Conservation (phyloP, 164 flowering plant genomes). For the Kingdonia uniflora region DNA sequence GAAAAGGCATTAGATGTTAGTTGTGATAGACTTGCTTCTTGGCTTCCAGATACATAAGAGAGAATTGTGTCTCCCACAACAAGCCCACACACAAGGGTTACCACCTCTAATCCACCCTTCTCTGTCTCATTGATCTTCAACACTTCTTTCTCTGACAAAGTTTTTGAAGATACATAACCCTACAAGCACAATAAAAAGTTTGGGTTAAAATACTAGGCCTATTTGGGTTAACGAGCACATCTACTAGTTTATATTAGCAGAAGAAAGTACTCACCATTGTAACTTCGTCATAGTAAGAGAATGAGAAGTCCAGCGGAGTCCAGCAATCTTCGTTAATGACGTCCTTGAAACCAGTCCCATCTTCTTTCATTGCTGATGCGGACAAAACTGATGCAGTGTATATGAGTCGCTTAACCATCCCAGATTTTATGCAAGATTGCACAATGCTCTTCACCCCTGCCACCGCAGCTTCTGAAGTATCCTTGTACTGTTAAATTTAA, state of each 20-base stretch:
- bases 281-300: not conserved
- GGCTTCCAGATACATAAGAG: constrained; percentile 11
- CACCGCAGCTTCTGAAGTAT: constrained; percentile 29
- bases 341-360: constrained; percentile 20
- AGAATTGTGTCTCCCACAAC: constrained; percentile 23
- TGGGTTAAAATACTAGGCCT: too few species aligned
- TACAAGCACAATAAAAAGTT: not conserved
- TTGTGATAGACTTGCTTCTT: constrained; percentile 12
- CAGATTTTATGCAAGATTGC: constrained; percentile 25
- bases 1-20: not conserved
- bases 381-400: constrained; percentile 34
- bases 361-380: constrained; percentile 33
- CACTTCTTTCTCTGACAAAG: constrained; percentile 9
- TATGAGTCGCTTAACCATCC: constrained; percentile 36
- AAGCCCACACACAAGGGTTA: constrained; percentile 6
- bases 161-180: constrained; percentile 11
- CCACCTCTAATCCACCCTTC: constrained; percentile 10
- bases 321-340: constrained; percentile 9
- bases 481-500: constrained; percentile 22
- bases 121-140: not conserved
- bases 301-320: constrained; percentile 6
- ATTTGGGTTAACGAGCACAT: too few species aligned
- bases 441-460: constrained; percentile 26
- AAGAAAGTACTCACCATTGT: not conserved
- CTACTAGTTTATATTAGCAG: too few species aligned